Evolutionary conservation across 139 green algal genomes (phyloP).

Genomic region (Coccomyxa sp.): DNA sequence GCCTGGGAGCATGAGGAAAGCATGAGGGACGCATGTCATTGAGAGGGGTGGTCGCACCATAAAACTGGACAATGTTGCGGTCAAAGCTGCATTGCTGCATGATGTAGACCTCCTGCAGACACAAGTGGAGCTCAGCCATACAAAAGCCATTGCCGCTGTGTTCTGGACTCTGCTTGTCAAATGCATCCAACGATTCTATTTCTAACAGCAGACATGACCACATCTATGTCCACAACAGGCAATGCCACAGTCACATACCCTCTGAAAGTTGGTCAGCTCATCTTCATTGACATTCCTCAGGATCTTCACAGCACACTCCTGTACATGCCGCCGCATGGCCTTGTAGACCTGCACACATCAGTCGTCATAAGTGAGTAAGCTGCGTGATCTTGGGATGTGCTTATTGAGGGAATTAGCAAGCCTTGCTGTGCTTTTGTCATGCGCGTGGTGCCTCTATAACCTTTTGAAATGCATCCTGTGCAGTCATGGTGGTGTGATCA

Average conservation of each 20-base stretch:
- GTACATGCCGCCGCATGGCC: not conserved
- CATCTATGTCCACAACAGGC: not conserved
- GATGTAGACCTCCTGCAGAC: slow-evolving; percentile 10
- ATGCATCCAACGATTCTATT: not conserved
- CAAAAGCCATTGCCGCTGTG: not conserved
- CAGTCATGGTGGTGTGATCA: too few species aligned
- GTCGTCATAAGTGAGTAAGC: too few species aligned
- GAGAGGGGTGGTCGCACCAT: slow-evolving; percentile 9
- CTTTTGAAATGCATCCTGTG: not conserved
- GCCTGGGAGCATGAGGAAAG: not conserved
- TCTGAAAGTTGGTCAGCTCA: slow-evolving; percentile 1
- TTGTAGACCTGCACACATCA: slow-evolving; percentile 8
- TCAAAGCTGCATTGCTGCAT: slow-evolving; percentile 7
- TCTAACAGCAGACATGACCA: not conserved
- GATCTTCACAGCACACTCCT: slow-evolving; percentile 8
- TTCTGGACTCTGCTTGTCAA: too few species aligned
- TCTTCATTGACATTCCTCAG: not conserved
- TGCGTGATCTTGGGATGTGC: too few species aligned
- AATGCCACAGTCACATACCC: not conserved
- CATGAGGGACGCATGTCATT: not conserved
- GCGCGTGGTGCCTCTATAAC: too few species aligned
- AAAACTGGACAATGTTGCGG: slow-evolving; percentile 24
- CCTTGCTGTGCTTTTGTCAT: too few species aligned
- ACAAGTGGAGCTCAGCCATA: not conserved
- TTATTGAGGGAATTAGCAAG: too few species aligned